Evolutionary conservation across 345 rosid genomes (phyloP), one percentile per base, ranked within the genome.

Genomic region (Gossypium longicalyx): DNA sequence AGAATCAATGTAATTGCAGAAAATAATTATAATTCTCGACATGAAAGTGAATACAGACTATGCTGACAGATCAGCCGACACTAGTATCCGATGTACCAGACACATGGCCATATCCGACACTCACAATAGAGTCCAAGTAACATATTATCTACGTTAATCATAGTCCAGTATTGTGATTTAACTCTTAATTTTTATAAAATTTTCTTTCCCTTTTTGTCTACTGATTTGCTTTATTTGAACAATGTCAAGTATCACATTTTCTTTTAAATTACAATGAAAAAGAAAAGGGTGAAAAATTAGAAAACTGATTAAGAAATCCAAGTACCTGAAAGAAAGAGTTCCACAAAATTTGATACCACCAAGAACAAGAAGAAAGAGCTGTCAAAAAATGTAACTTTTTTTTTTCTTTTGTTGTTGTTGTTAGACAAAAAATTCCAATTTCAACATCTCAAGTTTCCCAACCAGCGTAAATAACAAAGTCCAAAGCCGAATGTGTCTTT

Each of bases 301-400:
- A 25, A 2, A 76, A 49, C 57, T 52, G 43, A 59, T 58, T 47
- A 73, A 67, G 75, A 60, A 75, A 74, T 74, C 60, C 53, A 75
- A 41, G 65, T 82, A 90, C 85, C 90, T 82, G 29, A 74, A 77
- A 63, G 53, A 75, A 60, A 65, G 67, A 76, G 34, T 49, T 45
- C 29, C 73, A 58, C 17, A 16, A n/a, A 67, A 76, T 74, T 77
- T 23, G 78, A 85, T 61, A 58, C 74, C 49, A 76, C 80, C 81
- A 72, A 75, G 63, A 52, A 75, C 80, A 75, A 72, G 73, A 22
- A 23, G 38, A 23, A 16, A 58, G 63, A 23, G 29, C 38, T 22
- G 16, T 9, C 16, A 34, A 34, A 23, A 25, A 58, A 58, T 58
- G 8, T 59, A 23, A 34, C 63, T 59, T 15, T 29, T 34, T 25